Percentiles rank a stretch among this genome's conserved stretches.
Evolutionary conservation across 768 basidiomycete species (phyloP).

Genomic region (Pholiota microspora): DNA sequence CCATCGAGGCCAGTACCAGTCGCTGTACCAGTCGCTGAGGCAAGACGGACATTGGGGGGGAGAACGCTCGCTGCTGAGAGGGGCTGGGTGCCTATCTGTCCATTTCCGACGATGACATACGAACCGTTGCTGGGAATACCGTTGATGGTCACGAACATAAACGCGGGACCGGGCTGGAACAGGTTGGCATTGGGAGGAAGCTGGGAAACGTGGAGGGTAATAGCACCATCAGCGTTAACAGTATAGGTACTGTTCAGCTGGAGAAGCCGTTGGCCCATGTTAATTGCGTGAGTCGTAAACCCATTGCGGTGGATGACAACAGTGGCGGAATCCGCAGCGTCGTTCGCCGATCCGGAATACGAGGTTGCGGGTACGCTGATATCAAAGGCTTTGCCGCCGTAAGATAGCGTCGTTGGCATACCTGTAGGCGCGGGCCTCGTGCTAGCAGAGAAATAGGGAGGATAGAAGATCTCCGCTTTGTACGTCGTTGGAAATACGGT

Average conservation of each 20-base stretch:
- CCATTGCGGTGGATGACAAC: slow-evolving; percentile 81
- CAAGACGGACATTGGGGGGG: slow-evolving; percentile 47
- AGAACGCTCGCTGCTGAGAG: slow-evolving; percentile 40
- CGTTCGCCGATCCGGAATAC: slow-evolving; percentile 66
- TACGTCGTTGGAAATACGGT: slow-evolving; percentile 76
- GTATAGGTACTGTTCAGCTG: slow-evolving; percentile 87
- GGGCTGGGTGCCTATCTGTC: slow-evolving; percentile 71
- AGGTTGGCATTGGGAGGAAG: slow-evolving; percentile 82
- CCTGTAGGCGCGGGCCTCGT: slow-evolving; percentile 70
- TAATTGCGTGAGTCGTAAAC: slow-evolving; percentile 84
- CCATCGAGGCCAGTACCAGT: slow-evolving; percentile 3
- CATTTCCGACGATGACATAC: slow-evolving; percentile 77
- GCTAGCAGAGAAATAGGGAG: slow-evolving; percentile 74
- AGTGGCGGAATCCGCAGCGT: slow-evolving; percentile 69
- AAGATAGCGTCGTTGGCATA: slow-evolving; percentile 69
- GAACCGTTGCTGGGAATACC: slow-evolving; percentile 84
- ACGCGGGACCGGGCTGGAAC: slow-evolving; percentile 85
- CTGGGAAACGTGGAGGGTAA: slow-evolving; percentile 79
- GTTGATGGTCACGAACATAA: slow-evolving; percentile 80
- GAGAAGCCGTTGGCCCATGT: slow-evolving; percentile 81
- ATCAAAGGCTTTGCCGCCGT: slow-evolving; percentile 83
- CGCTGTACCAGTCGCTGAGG: slow-evolving; percentile 19
- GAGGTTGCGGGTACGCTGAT: slow-evolving; percentile 65
- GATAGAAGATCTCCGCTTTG: slow-evolving; percentile 87
- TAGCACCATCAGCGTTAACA: slow-evolving; percentile 71